These are phyloP conservation scores for Claviceps sp. DNA, from an alignment of 2,329 filamentous ascomycete species.

Conservation along the genomic window DNA sequence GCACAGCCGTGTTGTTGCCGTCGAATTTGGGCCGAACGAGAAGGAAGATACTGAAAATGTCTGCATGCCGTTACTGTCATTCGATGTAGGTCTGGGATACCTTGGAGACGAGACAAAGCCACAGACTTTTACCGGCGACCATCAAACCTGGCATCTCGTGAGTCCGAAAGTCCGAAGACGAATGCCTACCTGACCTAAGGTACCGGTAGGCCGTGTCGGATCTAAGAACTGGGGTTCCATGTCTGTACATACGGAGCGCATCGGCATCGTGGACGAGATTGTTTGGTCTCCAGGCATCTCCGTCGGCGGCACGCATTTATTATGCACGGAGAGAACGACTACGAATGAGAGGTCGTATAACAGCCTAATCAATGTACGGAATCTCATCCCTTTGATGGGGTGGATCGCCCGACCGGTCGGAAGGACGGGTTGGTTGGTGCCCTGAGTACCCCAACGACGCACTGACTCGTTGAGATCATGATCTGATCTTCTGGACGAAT, in stretches of 20 bases:
- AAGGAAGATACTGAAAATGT: neutral
- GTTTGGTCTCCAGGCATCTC: neutral
- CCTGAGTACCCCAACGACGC: neutral
- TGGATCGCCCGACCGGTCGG: neutral
- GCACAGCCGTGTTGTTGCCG: neutral
- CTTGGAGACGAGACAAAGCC: too few relatives aligned
- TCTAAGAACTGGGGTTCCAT: neutral
- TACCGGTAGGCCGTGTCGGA: neutral
- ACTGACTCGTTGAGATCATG: conserved; percentile 1
- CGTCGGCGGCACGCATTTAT: neutral
- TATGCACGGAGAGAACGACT: neutral
- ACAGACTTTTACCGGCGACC: neutral
- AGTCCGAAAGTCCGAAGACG: neutral
- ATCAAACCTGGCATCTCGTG: neutral
- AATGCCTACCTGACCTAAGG: neutral
- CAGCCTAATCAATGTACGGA: neutral
- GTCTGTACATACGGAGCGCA: too few relatives aligned
- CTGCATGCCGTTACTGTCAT: neutral
- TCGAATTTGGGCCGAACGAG: neutral
- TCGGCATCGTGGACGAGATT: neutral
- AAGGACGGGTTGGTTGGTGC: neutral
- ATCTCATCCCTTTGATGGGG: neutral
- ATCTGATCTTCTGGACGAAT: neutral
- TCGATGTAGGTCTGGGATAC: neutral
- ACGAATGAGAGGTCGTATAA: neutral